Conservation (phyloP, 2,329 filamentous ascomycete genomes). For the Cladophialophora carrionii region DNA sequence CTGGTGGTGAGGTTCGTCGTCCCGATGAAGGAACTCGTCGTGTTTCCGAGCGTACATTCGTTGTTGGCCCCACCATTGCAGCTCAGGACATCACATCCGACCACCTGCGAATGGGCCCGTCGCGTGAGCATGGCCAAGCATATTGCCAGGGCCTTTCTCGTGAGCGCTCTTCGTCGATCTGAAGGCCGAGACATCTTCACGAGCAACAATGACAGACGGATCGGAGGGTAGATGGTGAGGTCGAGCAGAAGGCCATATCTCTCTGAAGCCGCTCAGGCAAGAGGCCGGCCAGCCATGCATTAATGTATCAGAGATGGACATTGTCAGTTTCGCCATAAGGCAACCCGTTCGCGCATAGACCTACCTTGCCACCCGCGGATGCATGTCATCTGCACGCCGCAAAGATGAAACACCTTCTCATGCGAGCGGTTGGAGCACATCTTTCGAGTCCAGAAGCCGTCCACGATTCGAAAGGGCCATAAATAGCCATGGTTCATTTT, state of each 20-base stretch:
- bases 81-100: conserved; percentile 27
- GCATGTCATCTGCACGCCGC: conserved; percentile 18
- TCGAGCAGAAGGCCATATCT: conserved; percentile 20
- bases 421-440: conserved; percentile 16
- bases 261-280: conserved; percentile 8
- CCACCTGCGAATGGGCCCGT: conserved; percentile 13
- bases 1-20: conserved; percentile 27
- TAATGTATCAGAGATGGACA: conserved; percentile 4
- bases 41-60: conserved; percentile 27
- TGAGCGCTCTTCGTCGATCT: not conserved
- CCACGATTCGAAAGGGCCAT: conserved; percentile 10
- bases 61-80: conserved; percentile 22
- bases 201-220: conserved; percentile 12
- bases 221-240: conserved; percentile 5
- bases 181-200: conserved; percentile 10
- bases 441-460: conserved; percentile 2
- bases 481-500: conserved; percentile 22
- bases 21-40: conserved; percentile 25
- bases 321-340: not conserved
- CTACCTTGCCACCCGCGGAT: conserved; percentile 10
- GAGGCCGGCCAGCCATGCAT: not conserved
- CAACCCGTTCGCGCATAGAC: not conserved
- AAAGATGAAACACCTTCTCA: conserved; percentile 19
- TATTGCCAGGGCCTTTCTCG: conserved; percentile 4
- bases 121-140: conserved; percentile 12